Base-by-base conservation (phyloP, 2,329 filamentous ascomycete genomes). In the Colletotrichum kahawae region DNA sequence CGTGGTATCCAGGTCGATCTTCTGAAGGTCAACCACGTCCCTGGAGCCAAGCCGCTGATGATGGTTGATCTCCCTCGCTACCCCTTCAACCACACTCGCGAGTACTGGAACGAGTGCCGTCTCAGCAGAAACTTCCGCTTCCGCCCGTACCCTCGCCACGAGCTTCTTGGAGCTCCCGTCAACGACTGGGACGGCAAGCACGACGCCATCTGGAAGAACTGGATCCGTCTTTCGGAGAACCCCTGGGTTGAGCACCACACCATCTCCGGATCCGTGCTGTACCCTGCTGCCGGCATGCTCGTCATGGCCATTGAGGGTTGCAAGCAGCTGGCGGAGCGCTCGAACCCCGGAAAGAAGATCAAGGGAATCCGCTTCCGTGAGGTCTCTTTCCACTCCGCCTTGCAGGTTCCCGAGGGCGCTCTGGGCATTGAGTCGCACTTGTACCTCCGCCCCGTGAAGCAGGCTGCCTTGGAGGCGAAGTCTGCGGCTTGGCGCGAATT, bases 241-340 rank as follows among this genome's bases (percentile, higher is more conserved):
- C 80, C 81, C 1, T 85, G 83, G 83, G 64, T 84, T 5, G 76
- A 79, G 65, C 77, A 84, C 43, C 83, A 84, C 75, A 77, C 77
- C 13, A 77, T 85, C 33, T 57, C 78, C n/a, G 77, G 79, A 8
- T 70, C 77, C 8, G 78, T 81, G 8, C 57, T 84, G 6, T 83
- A 82, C 69, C 82, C 82, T 14, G 80, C 74, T 4, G 79, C 80
- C 10, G 82, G 43, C 2, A 51, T 51, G 43, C 43, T 51, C 43
- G 43, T 51, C 5, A 51, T 51, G 43, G 43, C 43, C 10, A 51
- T 51, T 21, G 43, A 51, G 43, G 43, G 43, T 7, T 51, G 43
- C 43, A 51, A 51, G n/a, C 43, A 51, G 43, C 43, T 51, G 0
- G 43, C 43, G n/a, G 43, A 51, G 43, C n/a, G 43, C 1, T 51